Percentiles rank a stretch among this genome's conserved stretches.
phyloP scores from a whole-genome alignment of 306 rosid species.

The Vicia sativa region DNA sequence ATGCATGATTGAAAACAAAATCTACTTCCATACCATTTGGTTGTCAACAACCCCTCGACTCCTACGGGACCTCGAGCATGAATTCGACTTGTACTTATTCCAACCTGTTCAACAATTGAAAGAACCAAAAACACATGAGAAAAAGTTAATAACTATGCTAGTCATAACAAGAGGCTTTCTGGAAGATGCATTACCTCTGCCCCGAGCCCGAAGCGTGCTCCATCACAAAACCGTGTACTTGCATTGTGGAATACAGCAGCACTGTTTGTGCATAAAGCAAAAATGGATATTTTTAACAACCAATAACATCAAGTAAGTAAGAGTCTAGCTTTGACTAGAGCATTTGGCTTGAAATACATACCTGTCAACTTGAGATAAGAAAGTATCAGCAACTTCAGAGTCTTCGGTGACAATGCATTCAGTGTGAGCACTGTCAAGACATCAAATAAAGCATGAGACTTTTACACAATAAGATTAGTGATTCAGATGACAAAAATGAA shows the following conservation, averaged over 20 bases:
- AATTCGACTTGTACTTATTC: conserved; percentile 72
- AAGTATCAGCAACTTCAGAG: conserved; percentile 61
- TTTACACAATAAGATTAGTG: not conserved
- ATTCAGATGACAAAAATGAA: conserved; percentile 4
- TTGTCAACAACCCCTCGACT: conserved; percentile 87
- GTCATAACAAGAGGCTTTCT: not conserved
- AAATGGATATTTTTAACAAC: not conserved
- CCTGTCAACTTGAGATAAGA: conserved; percentile 79
- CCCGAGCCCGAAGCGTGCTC: conserved; percentile 80
- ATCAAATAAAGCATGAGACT: not conserved
- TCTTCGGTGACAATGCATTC: conserved; percentile 85
- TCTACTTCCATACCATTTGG: conserved; percentile 64
- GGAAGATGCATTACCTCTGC: conserved; percentile 65
- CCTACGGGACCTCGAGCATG: conserved; percentile 99
- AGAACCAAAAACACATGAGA: conserved; percentile 25
- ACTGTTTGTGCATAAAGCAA: conserved; percentile 43
- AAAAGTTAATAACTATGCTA: conserved; percentile 7
- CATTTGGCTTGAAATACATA: conserved; percentile 18
- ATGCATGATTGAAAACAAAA: too few relatives aligned
- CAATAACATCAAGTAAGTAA: not conserved
- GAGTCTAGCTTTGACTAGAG: not conserved
- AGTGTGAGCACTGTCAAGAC: conserved; percentile 70
- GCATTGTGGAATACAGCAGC: conserved; percentile 91
- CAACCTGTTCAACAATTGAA: conserved; percentile 60
- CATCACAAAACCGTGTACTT: conserved; percentile 75